These are phyloP conservation scores for Talaromyces liani DNA, from an alignment of 495 filamentous ascomycete genomes.

Conservation along the genomic window DNA sequence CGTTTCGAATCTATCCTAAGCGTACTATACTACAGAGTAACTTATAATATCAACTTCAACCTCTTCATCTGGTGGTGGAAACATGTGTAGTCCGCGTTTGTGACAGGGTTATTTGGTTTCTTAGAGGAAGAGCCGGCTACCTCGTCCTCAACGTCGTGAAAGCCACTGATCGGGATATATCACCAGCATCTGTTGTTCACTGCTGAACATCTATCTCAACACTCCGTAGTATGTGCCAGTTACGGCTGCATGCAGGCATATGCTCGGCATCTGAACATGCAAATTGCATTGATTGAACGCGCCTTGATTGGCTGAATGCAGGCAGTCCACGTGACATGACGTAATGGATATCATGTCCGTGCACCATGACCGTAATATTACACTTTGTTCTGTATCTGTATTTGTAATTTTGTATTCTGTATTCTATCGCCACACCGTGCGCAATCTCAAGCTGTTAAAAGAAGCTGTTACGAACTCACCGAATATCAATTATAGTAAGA, in stretches of 20 bases:
- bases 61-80: too few relatives aligned
- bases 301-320: not conserved
- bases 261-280: not conserved
- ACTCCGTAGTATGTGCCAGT: not conserved
- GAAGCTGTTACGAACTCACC: not conserved
- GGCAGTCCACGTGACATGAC: constrained; percentile 1
- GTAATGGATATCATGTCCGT: not conserved
- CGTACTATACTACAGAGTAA: too few relatives aligned
- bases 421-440: not conserved
- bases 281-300: not conserved
- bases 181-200: not conserved
- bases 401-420: not conserved
- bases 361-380: not conserved
- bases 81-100: not conserved
- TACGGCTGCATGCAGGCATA: not conserved
- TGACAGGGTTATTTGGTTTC: not conserved
- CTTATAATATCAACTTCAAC: too few relatives aligned
- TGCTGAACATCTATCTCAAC: not conserved
- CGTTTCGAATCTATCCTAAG: not conserved
- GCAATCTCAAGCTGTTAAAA: not conserved
- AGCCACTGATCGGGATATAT: not conserved
- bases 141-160: not conserved
- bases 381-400: not conserved
- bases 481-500: not conserved
- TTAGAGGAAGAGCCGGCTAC: not conserved